These are phyloP conservation scores for Cordyceps militaris DNA, from an alignment of 2,329 filamentous ascomycete genomes.

Conservation along the genomic window DNA sequence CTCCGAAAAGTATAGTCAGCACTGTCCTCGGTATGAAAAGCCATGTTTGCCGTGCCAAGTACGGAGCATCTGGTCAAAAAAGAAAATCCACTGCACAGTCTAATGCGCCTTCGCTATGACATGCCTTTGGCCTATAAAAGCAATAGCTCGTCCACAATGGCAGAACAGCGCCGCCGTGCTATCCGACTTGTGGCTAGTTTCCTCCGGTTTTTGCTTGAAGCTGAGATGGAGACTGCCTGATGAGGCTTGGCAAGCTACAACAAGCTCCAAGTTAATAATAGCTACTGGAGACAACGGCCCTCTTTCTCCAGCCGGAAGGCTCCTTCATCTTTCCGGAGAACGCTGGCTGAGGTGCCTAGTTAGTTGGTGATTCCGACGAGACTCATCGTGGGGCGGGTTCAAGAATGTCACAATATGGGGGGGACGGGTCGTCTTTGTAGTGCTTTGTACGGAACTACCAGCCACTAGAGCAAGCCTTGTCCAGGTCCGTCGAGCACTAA, in stretches of 20 bases:
- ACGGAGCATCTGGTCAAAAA: too few relatives aligned
- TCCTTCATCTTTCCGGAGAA: neutral
- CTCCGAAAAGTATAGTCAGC: too few relatives aligned
- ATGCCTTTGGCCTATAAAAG: neutral
- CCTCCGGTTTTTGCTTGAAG: neutral
- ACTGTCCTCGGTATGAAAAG: too few relatives aligned
- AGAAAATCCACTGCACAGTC: too few relatives aligned
- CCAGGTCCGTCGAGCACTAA: neutral
- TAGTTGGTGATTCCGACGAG: too few relatives aligned
- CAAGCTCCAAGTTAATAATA: constrained; percentile 5
- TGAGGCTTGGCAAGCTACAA: neutral
- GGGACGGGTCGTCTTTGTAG: neutral
- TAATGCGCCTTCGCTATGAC: neutral
- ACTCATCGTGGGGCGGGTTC: too few relatives aligned
- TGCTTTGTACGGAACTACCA: neutral
- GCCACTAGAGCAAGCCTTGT: neutral
- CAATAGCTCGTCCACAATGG: neutral
- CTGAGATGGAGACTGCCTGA: neutral
- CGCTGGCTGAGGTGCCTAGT: too few relatives aligned
- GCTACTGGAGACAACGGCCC: neutral
- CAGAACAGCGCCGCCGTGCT: neutral
- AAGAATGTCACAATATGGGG: neutral
- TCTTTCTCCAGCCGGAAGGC: neutral
- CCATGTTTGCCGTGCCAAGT: neutral
- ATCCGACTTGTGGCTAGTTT: neutral